These are phyloP conservation scores for Solanum chacoense DNA, from an alignment of 305 asterid species.

Conservation along the genomic window DNA sequence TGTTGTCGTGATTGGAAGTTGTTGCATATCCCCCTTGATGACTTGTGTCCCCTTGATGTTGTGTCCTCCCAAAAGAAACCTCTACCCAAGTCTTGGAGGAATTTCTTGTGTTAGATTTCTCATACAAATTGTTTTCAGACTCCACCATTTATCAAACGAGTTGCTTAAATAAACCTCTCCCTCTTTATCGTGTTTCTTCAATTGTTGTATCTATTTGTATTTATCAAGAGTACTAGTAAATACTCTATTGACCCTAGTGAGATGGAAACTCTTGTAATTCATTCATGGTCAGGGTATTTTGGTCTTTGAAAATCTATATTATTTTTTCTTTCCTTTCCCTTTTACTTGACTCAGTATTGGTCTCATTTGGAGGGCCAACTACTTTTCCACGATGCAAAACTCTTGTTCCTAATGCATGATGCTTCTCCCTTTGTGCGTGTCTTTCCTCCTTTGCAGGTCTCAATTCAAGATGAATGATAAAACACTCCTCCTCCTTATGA, in stretches of 20 bases:
- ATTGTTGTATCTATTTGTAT: background rate
- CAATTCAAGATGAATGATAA: background rate
- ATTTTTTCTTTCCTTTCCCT: background rate
- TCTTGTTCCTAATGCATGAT: background rate
- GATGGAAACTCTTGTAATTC: background rate
- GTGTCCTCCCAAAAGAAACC: no score
- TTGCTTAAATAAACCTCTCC: background rate
- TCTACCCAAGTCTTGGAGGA: background rate
- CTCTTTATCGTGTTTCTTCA: background rate
- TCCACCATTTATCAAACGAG: background rate
- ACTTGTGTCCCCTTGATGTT: no score
- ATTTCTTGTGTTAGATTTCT: background rate
- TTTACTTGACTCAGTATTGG: background rate
- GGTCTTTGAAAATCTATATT: background rate
- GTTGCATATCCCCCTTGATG: no score
- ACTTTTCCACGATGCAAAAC: background rate
- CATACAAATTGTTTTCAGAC: background rate
- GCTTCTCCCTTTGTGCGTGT: background rate
- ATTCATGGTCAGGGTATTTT: background rate
- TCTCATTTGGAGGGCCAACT: background rate
- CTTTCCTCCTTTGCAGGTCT: background rate
- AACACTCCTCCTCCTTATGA: background rate
- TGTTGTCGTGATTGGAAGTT: no score
- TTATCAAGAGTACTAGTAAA: background rate
- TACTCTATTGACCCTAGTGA: background rate